Evolutionary conservation across 495 filamentous ascomycete species (phyloP).

Genomic region (Lichina pygmaea): DNA sequence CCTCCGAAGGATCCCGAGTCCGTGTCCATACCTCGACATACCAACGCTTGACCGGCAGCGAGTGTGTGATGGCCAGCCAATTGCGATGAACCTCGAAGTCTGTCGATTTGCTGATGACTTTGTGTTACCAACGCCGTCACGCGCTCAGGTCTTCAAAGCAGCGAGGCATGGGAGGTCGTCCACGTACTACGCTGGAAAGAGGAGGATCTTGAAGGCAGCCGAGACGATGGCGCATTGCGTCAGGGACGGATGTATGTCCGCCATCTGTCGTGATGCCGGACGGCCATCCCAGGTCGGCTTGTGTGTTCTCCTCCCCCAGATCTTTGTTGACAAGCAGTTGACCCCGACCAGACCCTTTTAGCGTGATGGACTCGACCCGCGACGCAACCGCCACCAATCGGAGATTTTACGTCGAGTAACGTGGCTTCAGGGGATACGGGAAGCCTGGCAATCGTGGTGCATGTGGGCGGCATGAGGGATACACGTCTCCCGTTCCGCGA

Average conservation of each 20-base stretch:
- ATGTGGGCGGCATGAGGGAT: too few species aligned
- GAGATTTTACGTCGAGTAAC: too few species aligned
- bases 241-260: constrained; percentile 59
- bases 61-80: constrained; percentile 88
- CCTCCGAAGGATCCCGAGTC: not conserved
- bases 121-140: not conserved
- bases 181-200: constrained; percentile 89
- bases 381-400: too few species aligned
- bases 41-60: constrained; percentile 67
- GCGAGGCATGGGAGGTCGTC: not conserved
- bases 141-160: not conserved
- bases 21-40: constrained; percentile 50
- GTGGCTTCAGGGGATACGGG: too few species aligned
- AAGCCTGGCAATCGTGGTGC: too few species aligned
- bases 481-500: too few species aligned
- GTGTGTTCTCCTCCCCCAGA: not conserved
- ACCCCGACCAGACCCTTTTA: not conserved
- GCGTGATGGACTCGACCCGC: too few species aligned
- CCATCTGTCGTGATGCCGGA: constrained; percentile 25
- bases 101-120: constrained; percentile 59
- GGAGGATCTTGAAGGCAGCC: constrained; percentile 72
- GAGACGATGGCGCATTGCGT: constrained; percentile 68
- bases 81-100: constrained; percentile 97
- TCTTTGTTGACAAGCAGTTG: not conserved
- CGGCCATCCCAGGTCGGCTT: not conserved